Base-by-base conservation (phyloP, 2,329 filamentous ascomycete genomes). In the Dothiorella sarmentorum region DNA sequence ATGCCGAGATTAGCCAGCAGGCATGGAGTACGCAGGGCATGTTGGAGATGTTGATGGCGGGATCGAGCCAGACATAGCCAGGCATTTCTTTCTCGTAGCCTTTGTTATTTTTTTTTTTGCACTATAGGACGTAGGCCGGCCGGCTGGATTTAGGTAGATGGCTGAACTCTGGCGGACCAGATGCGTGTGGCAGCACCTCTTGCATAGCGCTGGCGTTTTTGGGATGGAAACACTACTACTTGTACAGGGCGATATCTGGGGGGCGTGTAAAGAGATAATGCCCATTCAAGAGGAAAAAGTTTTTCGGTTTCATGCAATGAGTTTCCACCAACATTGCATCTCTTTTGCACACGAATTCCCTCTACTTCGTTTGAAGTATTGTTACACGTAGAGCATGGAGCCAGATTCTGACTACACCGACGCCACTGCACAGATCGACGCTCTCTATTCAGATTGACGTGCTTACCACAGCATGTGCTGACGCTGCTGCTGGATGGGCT, bases 381-480 rank as follows among this genome's bases (percentile, higher is more conserved):
- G 40, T 27, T 42, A 56, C 29, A 42, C 26, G 11, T 55, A 22
- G 18, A 43, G 4, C 17, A 27, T 43, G 26, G 31, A 27, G 20
- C 9, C 29, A n/a, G n/a, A 38, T 18, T 15, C 27, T 20, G n/a
- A 13, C 7, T 17, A 38, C 31, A 57, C 26, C 9, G 13, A 13
- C 40, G 22, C 29, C 53, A 38, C 45, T 13, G 22, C 53, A 38
- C 45, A 10, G 22, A 11, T 20, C 18, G 24, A 13, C 35, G 13
- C 20, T 20, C 17, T 31, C n/a, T 18, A 11, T 2, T 35, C n/a
- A n/a, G n/a, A n/a, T 13, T 11, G 7, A 15, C 17, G 7, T 1
- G 5, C 31, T 24, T 87, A 97, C 93, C 93, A 99, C 61, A 89
- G 85, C 75, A 95, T 95, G 73, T 94, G 95, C 70, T 91, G 93